These are phyloP conservation scores for Alternaria atra DNA, from an alignment of 2,329 filamentous ascomycete species.

Conservation along the genomic window DNA sequence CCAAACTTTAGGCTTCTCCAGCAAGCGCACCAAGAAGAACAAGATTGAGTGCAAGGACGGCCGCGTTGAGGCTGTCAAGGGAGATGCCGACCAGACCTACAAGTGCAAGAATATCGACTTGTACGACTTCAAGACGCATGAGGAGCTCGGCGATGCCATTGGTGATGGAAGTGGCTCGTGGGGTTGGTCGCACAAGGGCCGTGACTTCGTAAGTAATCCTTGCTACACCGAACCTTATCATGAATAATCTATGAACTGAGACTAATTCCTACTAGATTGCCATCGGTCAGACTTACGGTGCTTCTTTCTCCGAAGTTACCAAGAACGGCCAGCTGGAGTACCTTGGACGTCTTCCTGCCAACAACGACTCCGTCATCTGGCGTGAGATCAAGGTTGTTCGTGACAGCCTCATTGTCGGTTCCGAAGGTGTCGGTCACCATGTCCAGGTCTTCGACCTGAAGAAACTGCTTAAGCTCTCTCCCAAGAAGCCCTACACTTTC, in stretches of 20 bases:
- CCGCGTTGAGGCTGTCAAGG: constrained; percentile 47
- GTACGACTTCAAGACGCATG: constrained; percentile 66
- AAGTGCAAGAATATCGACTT: constrained; percentile 60
- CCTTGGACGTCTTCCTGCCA: constrained; percentile 62
- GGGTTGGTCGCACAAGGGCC: constrained; percentile 63
- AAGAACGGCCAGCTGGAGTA: constrained; percentile 60
- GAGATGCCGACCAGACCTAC: constrained; percentile 53
- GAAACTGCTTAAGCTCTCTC: constrained; percentile 48
- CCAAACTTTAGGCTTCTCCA: constrained; percentile 23
- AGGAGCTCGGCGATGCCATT: constrained; percentile 59
- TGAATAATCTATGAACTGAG: neutral
- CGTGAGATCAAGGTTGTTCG: constrained; percentile 60
- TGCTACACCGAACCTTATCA: no score
- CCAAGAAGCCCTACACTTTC: constrained; percentile 45
- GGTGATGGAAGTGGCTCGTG: constrained; percentile 58
- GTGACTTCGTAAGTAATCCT: constrained; percentile 56
- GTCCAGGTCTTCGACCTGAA: constrained; percentile 70
- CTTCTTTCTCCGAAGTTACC: constrained; percentile 63
- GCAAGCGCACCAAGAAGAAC: constrained; percentile 39
- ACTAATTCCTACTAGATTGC: constrained; percentile 44
- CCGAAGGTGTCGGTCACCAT: constrained; percentile 56
- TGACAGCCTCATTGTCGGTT: constrained; percentile 55
- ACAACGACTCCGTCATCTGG: constrained; percentile 59
- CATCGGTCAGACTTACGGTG: constrained; percentile 65
- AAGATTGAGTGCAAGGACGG: constrained; percentile 48